Base-by-base conservation (phyloP, 164 flowering plant species). In the Umbilicus rupestris region DNA sequence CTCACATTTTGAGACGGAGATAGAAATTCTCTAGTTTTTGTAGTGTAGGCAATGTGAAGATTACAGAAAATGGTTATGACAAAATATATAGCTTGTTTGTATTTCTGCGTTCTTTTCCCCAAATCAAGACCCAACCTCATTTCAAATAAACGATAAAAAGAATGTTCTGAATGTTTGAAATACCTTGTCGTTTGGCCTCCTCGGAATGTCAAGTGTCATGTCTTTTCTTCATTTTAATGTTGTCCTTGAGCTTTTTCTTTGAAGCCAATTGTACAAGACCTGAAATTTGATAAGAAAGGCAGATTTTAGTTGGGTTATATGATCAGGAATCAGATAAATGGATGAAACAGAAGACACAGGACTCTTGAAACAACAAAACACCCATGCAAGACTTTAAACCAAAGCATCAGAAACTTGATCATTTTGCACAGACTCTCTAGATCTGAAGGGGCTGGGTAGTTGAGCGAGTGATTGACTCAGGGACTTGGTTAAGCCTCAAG, bases 311-410 rank as follows among this genome's bases (percentile, higher is more conserved):
- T 35, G 37, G n/a, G n/a, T n/a, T n/a, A n/a, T 39, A 55, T 7
- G 46, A 55, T 22, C 20, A n/a, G 37, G 63, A 2, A 19, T 28
- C 24, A 39, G 63, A 42, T 46, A 35, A 64, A 22, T n/a, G 7
- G 64, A 60, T 39, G 65, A 65, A 67, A 57, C 64, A 67, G 35
- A 65, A 57, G 64, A 75, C n/a, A n/a, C 75, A 72, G 39, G 39
- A 41, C 44, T 67, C 71, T 75, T 72, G 75, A 67, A 72, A 75
- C 69, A 59, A n/a, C 66, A 35, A 67, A 69, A 72, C 60, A 46
- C 69, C 73, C 70, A 42, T 58, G 69, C 73, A 69, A 58, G 42
- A 33, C 66, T 37, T 52, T 39, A 10, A 30, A 66, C 47, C 30
- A 50, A 52, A 47, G 26, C 39, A 15, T 41, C 57, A 41, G 42